These are phyloP conservation scores for Nannochloropsis granulata DNA, from an alignment of 108 stramenopile species.

Conservation along the genomic window DNA sequence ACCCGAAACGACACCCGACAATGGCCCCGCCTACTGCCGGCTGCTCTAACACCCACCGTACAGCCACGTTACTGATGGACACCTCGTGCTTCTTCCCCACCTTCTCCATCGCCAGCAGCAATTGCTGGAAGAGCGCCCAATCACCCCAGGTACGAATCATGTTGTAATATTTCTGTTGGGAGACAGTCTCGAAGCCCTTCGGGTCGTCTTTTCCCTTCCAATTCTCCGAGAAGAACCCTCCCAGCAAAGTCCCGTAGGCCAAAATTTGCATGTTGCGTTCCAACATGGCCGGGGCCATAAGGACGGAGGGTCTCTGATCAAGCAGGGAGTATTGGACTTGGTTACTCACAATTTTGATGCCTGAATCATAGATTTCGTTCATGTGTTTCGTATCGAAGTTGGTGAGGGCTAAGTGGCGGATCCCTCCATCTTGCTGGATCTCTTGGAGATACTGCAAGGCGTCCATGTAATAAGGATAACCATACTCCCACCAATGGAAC, in stretches of 20 bases:
- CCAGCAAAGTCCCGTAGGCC: conserved; percentile 18
- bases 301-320: conserved; percentile 9
- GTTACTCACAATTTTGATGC: conserved; percentile 7
- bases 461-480: conserved; percentile 19
- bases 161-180: conserved; percentile 21
- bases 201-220: conserved; percentile 11
- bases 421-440: conserved; percentile 10
- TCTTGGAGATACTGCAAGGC: conserved; percentile 7
- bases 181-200: conserved; percentile 13
- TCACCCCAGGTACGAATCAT: conserved; percentile 19
- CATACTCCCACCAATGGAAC: conserved; percentile 30
- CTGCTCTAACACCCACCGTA: conserved; percentile 22
- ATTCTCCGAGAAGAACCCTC: conserved; percentile 14
- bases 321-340: conserved; percentile 26
- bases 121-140: conserved; percentile 18
- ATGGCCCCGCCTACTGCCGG: conserved; percentile 26
- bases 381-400: conserved; percentile 25
- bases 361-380: conserved; percentile 9
- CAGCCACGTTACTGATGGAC: conserved; percentile 9
- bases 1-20: conserved; percentile 16
- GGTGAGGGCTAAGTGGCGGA: conserved; percentile 14
- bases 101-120: not conserved
- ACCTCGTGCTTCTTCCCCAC: conserved; percentile 17
- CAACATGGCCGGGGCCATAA: not conserved
- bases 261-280: conserved; percentile 6